Evolutionary conservation across 2,329 filamentous ascomycete genomes (phyloP), one percentile per base, ranked within the genome.

Genomic region (Monosporascus ibericus): DNA sequence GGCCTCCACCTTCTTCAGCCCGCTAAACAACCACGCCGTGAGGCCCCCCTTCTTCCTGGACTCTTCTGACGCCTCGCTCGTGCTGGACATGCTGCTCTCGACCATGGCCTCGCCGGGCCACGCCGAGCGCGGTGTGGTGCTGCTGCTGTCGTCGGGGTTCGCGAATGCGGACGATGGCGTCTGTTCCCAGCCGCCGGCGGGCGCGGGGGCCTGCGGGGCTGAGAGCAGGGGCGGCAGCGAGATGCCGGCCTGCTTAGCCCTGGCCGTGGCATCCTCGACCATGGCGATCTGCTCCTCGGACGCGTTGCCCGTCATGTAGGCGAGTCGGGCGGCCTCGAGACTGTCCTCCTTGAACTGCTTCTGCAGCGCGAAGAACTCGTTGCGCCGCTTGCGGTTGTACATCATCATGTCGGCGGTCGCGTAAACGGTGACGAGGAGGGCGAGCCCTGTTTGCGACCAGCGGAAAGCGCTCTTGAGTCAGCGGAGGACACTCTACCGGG

Each of bases 401-500:
- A 74, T 72, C 55, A 83, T 72, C 81, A 84, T 84, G 67, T 84
- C 81, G 71, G 74, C 77, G 18, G 80, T 77, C 37, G 81, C 81
- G 72, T 83, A 84, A 56, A 76, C 69, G 51, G 79, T 82, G 40
- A 81, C 72, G 27, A 83, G 70, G 58, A 75, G 73, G 55, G 79
- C 79, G 55, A 84, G 71, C 48, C 72, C 80, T 82, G 54, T 51
- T 47, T 34, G 37, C 11, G 38, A 44, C 5, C 5, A 11, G 37
- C 5, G 37, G 17, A 15, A 38, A 17, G 6, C 8, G 42, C 46
- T 34, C 30, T 34, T 14, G 30, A 34, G 30, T 34, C 14, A 34
- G 30, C 30, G 11, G 30, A 34, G 30, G 30, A 14, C 30, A 34
- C 9, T 14, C 9, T 14, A 34, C 11, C 4, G 11, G 30, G 30